Evolutionary conservation across 148 eudicot species (phyloP).

Genomic region (Persicaria maculosa): DNA sequence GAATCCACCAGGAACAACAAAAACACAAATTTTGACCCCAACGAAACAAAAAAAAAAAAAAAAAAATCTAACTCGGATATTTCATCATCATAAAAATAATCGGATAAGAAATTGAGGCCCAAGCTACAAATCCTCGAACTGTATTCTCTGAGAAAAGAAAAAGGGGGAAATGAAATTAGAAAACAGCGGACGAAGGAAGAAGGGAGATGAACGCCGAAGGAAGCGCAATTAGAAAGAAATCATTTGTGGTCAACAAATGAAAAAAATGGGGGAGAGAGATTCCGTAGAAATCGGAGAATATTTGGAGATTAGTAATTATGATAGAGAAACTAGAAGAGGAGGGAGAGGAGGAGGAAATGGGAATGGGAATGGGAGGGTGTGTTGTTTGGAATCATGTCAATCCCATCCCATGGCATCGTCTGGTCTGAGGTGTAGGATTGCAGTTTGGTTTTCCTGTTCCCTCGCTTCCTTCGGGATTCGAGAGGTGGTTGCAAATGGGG

Average conservation of each 20-base stretch:
- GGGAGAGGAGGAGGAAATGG: neutral
- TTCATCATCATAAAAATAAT: neutral
- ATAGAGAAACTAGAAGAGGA: slow-evolving; percentile 4
- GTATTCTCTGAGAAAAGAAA: neutral
- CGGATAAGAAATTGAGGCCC: neutral
- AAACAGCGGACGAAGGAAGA: neutral
- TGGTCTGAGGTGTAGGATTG: neutral
- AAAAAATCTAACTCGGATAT: too few species aligned
- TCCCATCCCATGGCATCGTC: neutral
- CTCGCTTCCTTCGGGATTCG: neutral
- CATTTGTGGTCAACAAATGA: slow-evolving; percentile 1
- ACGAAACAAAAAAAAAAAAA: too few species aligned
- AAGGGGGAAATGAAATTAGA: neutral
- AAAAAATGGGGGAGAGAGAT: neutral
- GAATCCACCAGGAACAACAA: neutral
- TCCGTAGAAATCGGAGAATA: slow-evolving; percentile 3
- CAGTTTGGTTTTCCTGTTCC: neutral
- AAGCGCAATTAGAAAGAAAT: neutral
- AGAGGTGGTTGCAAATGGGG: neutral
- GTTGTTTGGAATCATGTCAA: too few species aligned
- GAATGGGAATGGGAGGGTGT: neutral
- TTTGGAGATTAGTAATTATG: neutral
- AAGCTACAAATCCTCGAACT: neutral
- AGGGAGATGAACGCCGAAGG: neutral
- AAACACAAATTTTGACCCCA: neutral